A percentile compares a stretch with the other conserved stretches of the same genome.
These are phyloP conservation scores for Aspergillus wentii DNA, from an alignment of 495 filamentous ascomycete species.

Conservation along the genomic window DNA sequence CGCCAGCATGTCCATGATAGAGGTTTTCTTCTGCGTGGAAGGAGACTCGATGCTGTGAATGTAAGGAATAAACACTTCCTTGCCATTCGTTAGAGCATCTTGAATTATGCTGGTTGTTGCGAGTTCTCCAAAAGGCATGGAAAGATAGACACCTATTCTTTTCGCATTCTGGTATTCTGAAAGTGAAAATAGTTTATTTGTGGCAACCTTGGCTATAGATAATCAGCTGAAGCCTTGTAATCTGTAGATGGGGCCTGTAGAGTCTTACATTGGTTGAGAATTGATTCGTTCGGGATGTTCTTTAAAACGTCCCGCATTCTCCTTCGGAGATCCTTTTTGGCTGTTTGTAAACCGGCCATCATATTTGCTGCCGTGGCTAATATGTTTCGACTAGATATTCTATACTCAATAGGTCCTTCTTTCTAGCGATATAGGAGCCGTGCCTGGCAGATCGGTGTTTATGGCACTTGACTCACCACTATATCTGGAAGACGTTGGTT, in stretches of 20 bases:
- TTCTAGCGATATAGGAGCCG: too few relatives aligned
- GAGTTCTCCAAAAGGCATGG: slow-evolving; percentile 84
- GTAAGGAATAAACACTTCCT: slow-evolving; percentile 88
- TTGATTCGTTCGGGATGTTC: slow-evolving; percentile 49
- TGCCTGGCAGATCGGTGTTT: too few relatives aligned
- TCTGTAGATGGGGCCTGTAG: neutral
- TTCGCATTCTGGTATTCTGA: slow-evolving; percentile 66
- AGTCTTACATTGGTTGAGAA: slow-evolving; percentile 61
- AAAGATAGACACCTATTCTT: slow-evolving; percentile 80
- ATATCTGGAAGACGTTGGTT: too few relatives aligned
- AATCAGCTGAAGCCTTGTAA: slow-evolving; percentile 11
- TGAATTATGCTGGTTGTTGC: slow-evolving; percentile 74
- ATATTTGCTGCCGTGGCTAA: too few relatives aligned
- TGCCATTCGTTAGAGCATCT: slow-evolving; percentile 71
- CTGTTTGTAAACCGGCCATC: slow-evolving; percentile 51
- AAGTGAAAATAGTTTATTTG: slow-evolving; percentile 52
- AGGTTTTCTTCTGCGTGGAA: slow-evolving; percentile 39
- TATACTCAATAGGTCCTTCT: too few relatives aligned
- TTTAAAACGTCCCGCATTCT: slow-evolving; percentile 61
- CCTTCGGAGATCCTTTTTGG: slow-evolving; percentile 70
- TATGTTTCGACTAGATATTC: too few relatives aligned
- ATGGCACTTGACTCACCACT: too few relatives aligned
- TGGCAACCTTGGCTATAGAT: slow-evolving; percentile 51
- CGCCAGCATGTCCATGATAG: slow-evolving; percentile 90
- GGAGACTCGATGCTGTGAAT: slow-evolving; percentile 56